phyloP scores from a whole-genome alignment of 2,329 filamentous ascomycete genomes.

The Dryadomyces quercivorus region DNA sequence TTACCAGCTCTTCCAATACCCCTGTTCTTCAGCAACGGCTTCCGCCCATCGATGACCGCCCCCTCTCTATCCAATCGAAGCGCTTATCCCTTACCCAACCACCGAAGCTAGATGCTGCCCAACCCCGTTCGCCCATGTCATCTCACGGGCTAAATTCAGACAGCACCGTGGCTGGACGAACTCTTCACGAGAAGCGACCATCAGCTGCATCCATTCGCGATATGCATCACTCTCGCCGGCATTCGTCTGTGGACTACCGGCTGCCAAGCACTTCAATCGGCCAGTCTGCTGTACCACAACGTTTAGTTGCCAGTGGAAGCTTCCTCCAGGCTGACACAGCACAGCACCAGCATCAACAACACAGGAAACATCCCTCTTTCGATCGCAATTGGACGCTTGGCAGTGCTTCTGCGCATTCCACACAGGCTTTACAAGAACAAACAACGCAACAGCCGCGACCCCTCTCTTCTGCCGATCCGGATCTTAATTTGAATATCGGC shows the following conservation, averaged over 20 bases:
- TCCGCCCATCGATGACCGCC: conserved; percentile 28
- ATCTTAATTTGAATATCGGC: conserved; percentile 22
- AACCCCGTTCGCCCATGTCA: conserved; percentile 29
- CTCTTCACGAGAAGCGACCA: conserved; percentile 44
- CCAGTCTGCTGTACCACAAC: conserved; percentile 24
- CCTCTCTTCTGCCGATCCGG: conserved; percentile 38
- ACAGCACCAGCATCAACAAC: not conserved
- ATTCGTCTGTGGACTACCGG: conserved; percentile 73
- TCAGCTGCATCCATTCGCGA: conserved; percentile 75
- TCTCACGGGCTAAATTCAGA: conserved; percentile 19
- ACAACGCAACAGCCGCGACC: conserved; percentile 31
- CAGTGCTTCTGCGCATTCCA: conserved; percentile 27
- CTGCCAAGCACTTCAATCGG: conserved; percentile 22
- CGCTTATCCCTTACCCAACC: conserved; percentile 38
- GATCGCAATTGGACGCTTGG: conserved; percentile 60
- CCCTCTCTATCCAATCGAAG: conserved; percentile 33
- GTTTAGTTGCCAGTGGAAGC: conserved; percentile 29
- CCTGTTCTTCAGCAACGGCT: conserved; percentile 32
- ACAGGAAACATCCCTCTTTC: conserved; percentile 55
- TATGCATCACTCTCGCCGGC: conserved; percentile 71
- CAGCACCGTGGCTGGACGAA: conserved; percentile 24
- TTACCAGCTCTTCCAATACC: conserved; percentile 39
- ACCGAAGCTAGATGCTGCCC: conserved; percentile 30
- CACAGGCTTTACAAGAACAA: conserved; percentile 7
- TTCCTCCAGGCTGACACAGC: conserved; percentile 25